Evolutionary conservation across 202 grass and related monocot genomes (phyloP).

Genomic region (Digitaria exilis): DNA sequence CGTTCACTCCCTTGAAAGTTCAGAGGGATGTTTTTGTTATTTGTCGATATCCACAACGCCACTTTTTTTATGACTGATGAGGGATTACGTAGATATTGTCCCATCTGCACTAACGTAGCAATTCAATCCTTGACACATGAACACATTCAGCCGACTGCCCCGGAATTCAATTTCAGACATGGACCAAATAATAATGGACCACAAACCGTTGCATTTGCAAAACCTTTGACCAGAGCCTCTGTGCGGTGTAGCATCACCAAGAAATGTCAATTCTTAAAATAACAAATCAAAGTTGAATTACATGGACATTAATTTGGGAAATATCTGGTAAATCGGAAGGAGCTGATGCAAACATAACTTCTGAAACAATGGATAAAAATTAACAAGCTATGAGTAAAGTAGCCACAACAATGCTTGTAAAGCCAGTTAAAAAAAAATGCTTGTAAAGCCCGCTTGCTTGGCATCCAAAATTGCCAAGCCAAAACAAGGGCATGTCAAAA

Average conservation of each 20-base stretch:
- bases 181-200: neutral
- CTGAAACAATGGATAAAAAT: neutral
- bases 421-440: too few species aligned
- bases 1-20: neutral
- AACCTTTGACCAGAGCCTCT: neutral
- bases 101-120: neutral
- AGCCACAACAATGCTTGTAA: neutral
- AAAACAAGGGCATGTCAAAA: too few species aligned
- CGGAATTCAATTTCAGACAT: neutral
- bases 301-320: neutral
- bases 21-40: neutral
- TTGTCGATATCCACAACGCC: neutral
- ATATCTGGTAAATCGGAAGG: neutral
- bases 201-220: neutral
- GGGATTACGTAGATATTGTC: neutral
- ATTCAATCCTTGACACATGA: neutral
- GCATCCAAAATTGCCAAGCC: too few species aligned
- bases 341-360: neutral
- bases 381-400: neutral
- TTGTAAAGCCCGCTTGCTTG: too few species aligned
- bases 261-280: neutral
- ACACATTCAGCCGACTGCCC: neutral
- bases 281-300: neutral
- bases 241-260: neutral
- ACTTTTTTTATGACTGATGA: neutral